phyloP scores from a whole-genome alignment of 2,329 filamentous ascomycete species.

The Diplodia sapinea region DNA sequence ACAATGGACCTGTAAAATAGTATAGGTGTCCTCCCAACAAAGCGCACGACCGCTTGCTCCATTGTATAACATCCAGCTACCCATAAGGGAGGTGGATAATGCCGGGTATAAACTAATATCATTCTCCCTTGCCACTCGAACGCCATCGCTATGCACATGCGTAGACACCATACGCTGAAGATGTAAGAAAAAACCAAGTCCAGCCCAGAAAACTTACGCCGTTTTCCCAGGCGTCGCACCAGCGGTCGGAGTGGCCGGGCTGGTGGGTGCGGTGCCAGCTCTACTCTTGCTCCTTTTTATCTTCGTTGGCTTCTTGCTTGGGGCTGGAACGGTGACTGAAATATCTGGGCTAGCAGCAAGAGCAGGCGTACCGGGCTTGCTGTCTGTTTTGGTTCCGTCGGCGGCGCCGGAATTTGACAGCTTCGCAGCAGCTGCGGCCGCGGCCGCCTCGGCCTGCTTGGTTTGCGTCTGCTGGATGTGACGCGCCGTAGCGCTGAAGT shows the following conservation, averaged over 20 bases:
- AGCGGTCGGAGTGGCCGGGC: conserved; percentile 34
- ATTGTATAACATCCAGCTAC: background rate
- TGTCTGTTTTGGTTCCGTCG: conserved; percentile 12
- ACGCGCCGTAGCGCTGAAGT: conserved; percentile 56
- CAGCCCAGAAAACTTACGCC: background rate
- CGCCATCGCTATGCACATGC: conserved; percentile 14
- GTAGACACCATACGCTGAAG: background rate
- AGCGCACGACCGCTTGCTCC: background rate
- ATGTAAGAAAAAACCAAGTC: background rate
- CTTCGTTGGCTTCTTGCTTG: conserved; percentile 39
- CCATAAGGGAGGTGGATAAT: background rate
- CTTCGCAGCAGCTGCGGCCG: conserved; percentile 39
- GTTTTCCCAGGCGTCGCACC: conserved; percentile 20
- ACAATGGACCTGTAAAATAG: no score
- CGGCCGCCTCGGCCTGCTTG: conserved; percentile 40
- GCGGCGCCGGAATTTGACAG: conserved; percentile 39
- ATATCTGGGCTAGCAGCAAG: conserved; percentile 20
- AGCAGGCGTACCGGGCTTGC: conserved; percentile 18
- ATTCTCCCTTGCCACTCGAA: background rate
- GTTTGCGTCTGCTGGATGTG: conserved; percentile 50
- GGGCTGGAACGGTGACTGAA: background rate
- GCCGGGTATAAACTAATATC: conserved; percentile 9
- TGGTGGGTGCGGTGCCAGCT: conserved; percentile 44
- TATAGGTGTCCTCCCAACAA: background rate
- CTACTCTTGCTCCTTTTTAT: conserved; percentile 49